Evolutionary conservation across 106 monocot species (phyloP).

Genomic region (Platanthera guangdongensis): DNA sequence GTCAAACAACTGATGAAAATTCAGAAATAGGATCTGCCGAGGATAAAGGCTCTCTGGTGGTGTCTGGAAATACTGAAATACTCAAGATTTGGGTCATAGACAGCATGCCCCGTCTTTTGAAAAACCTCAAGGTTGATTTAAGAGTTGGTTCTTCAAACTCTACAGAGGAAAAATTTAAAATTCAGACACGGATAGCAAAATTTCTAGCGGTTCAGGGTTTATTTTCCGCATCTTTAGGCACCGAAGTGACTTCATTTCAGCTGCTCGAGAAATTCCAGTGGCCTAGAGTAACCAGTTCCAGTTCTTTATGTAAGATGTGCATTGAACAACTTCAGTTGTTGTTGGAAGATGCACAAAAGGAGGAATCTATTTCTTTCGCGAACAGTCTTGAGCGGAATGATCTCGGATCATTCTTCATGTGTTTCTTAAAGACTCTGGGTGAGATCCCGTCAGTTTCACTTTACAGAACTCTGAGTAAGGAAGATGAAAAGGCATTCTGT

Average conservation of each 20-base stretch:
- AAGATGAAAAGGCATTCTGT: slow-evolving; percentile 81
- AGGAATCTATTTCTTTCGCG: slow-evolving; percentile 19
- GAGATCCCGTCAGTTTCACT: slow-evolving; percentile 91
- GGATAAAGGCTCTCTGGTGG: slow-evolving; percentile 33
- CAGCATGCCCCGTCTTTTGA: slow-evolving; percentile 69
- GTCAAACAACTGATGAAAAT: slow-evolving; percentile 92
- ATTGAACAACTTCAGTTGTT: slow-evolving; percentile 78
- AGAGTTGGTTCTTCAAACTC: slow-evolving; percentile 20
- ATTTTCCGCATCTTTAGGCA: slow-evolving; percentile 90
- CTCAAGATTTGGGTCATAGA: slow-evolving; percentile 80
- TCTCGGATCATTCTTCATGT: slow-evolving; percentile 71
- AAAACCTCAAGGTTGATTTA: slow-evolving; percentile 50
- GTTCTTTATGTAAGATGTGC: slow-evolving; percentile 58
- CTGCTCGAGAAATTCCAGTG: slow-evolving; percentile 94
- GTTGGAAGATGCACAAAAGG: slow-evolving; percentile 89
- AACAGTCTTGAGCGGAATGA: slow-evolving; percentile 45
- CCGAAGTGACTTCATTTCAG: slow-evolving; percentile 93
- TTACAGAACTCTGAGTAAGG: slow-evolving; percentile 49
- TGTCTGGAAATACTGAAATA: slow-evolving; percentile 41
- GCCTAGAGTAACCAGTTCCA: slow-evolving; percentile 73
- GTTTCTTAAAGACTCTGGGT: slow-evolving; percentile 65
- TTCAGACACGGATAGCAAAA: slow-evolving; percentile 82
- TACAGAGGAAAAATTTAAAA: slow-evolving; percentile 47
- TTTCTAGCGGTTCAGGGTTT: slow-evolving; percentile 91
- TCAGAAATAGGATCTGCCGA: slow-evolving; percentile 53